Evolutionary conservation across 495 filamentous ascomycete species (phyloP), one percentile per base, ranked within the genome.

Genomic region (Echria macrotheca): DNA sequence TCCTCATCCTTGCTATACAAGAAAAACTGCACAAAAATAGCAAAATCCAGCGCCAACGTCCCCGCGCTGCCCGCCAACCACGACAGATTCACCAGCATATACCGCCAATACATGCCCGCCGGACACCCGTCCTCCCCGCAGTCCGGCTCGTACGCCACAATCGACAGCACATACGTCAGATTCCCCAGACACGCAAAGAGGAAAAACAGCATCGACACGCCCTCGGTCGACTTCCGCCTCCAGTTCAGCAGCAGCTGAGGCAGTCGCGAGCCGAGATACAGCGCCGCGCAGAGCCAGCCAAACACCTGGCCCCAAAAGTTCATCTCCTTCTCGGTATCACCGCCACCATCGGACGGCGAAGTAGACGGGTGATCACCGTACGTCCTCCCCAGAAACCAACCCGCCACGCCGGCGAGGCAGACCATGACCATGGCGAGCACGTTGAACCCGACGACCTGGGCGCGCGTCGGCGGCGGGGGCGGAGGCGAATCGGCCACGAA

Each of bases 121-220:
- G 73, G 73, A 63, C 84, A 85, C 9, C 66, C 52, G 10, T 62
- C 62, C 29, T 59, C 53, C 12, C 56, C 64, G 56, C 80, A 83
- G 26, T 70, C 64, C 4, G 91, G 85, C 15, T 87, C 85, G 58
- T 86, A 95, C 5, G 88, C 90, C 37, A 97, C 69, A 32, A 98
- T 97, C n/a, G 80, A 86, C 14, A 95, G 61, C 4, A 96, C 89
- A 58, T 94, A 98, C 0, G 91, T 95, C 46, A 91, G 56, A 59
- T 98, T 98, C 2, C 93, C 93, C 17, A 96, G 77, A 63, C 90
- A 96, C 6, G 91, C 93, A 61, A 98, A 98, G 14, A 97, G 70
- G 70, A 98, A 98, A 71, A 98, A 98, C 0, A 98, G 72, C 56
- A 95, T 74, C 15, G 85, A 89, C 4, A 98, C 81, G 2, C 91